These are phyloP conservation scores for Ananas comosus DNA, from an alignment of 176 grass and related monocot genomes.

Conservation along the genomic window DNA sequence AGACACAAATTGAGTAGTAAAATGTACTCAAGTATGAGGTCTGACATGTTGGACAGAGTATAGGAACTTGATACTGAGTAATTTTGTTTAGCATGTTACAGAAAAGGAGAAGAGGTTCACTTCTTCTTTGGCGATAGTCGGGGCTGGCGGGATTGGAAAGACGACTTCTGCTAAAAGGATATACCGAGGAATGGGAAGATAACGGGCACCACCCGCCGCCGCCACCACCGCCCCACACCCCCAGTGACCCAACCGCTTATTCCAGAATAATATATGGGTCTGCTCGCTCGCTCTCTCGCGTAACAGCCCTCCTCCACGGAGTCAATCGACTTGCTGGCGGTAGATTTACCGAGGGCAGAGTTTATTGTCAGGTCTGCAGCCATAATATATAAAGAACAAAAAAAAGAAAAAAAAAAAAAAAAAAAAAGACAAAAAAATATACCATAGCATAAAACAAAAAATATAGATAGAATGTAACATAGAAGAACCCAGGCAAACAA, in stretches of 20 bases:
- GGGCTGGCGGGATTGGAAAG: slow-evolving; percentile 51
- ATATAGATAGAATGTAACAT: too few relatives aligned
- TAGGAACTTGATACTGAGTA: slow-evolving; percentile 24
- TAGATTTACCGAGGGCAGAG: slow-evolving; percentile 18
- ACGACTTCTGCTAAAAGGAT: slow-evolving; percentile 43
- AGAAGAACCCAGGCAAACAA: too few relatives aligned
- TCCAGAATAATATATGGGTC: slow-evolving; percentile 37
- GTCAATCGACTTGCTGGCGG: slow-evolving; percentile 29
- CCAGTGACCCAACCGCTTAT: too few relatives aligned
- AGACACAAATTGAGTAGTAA: slow-evolving; percentile 1
- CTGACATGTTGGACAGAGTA: slow-evolving; percentile 21
- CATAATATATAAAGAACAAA: too few relatives aligned
- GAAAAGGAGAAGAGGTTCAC: slow-evolving; percentile 13
- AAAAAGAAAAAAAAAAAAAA: too few relatives aligned
- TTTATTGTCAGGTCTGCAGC: slow-evolving; percentile 15
- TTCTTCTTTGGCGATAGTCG: slow-evolving; percentile 35
- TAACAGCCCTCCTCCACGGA: slow-evolving; percentile 31
- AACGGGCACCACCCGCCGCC: too few relatives aligned
- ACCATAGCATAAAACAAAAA: too few relatives aligned
- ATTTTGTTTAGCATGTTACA: slow-evolving; percentile 19
- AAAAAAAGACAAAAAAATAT: slow-evolving; percentile 28
- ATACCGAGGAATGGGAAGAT: slow-evolving; percentile 40
- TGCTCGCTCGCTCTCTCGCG: slow-evolving; percentile 22
- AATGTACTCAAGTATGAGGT: neutral
- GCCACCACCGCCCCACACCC: too few relatives aligned